Percentiles rank a stretch among this genome's conserved stretches.
These are phyloP conservation scores for Neurospora africana DNA, from an alignment of 495 filamentous ascomycete species.

Conservation along the genomic window DNA sequence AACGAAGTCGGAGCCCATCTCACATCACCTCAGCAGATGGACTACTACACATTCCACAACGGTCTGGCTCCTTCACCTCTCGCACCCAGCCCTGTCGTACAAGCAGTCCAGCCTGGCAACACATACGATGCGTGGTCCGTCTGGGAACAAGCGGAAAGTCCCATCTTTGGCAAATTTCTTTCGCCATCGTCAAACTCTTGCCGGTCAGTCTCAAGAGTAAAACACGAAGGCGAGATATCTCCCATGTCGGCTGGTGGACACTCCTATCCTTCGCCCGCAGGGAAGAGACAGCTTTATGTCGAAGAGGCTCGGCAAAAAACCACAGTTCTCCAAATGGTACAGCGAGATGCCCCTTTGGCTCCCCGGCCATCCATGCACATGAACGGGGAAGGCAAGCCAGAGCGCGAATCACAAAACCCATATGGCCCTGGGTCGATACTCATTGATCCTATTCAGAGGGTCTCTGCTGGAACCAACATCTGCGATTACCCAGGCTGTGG, in stretches of 20 bases:
- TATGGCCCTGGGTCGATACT: neutral
- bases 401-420: neutral
- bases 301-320: slow-evolving; percentile 23
- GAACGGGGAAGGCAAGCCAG: neutral
- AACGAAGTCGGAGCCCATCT: slow-evolving; percentile 2
- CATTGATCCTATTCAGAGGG: neutral
- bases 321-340: slow-evolving; percentile 22
- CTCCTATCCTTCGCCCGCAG: neutral
- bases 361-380: neutral
- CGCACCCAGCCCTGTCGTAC: slow-evolving; percentile 1
- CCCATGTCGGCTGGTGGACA: neutral
- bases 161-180: slow-evolving; percentile 11
- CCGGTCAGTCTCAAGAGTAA: neutral
- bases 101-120: neutral
- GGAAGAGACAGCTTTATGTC: slow-evolving; percentile 12
- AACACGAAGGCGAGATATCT: neutral
- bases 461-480: slow-evolving; percentile 4
- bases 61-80: slow-evolving; percentile 5
- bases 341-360: slow-evolving; percentile 6
- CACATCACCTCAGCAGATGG: slow-evolving; percentile 10
- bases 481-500: slow-evolving; percentile 25
- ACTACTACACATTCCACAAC: slow-evolving; percentile 6
- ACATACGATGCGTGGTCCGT: slow-evolving; percentile 3
- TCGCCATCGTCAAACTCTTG: neutral
- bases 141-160: slow-evolving; percentile 16